These are phyloP conservation scores for Fusarium subtropicale DNA, from an alignment of 2,329 filamentous ascomycete species.

Conservation along the genomic window DNA sequence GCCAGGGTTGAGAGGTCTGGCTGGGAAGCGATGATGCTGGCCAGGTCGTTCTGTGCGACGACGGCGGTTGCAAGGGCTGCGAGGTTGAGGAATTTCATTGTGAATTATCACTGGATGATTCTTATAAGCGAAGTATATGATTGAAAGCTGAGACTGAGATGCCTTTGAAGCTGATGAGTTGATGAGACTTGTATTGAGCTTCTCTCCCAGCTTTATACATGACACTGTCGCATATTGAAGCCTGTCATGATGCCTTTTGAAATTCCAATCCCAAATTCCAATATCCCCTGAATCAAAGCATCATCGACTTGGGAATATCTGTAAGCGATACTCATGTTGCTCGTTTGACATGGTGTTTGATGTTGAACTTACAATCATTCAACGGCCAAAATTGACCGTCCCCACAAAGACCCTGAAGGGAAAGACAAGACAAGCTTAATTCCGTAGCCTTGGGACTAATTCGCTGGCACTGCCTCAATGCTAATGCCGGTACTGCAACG, in stretches of 20 bases:
- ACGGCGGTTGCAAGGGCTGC: constrained; percentile 28
- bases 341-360: neutral
- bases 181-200: constrained; percentile 4
- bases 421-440: constrained; percentile 33
- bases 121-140: neutral
- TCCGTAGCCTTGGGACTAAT: neutral
- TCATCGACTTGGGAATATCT: constrained; percentile 19
- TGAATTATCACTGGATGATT: neutral
- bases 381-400: constrained; percentile 38
- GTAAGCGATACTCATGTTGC: constrained; percentile 2
- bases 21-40: constrained; percentile 33
- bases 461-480: constrained; percentile 7
- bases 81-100: constrained; percentile 31
- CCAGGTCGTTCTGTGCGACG: constrained; percentile 33
- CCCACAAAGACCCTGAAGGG: constrained; percentile 24
- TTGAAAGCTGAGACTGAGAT: neutral
- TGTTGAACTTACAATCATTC: neutral
- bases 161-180: constrained; percentile 3
- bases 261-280: neutral
- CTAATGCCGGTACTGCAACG: neutral
- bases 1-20: constrained; percentile 33
- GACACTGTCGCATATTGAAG: neutral
- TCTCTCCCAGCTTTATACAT: constrained; percentile 25
- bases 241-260: neutral
- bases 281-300: constrained; percentile 12